Conservation (phyloP, 2,329 filamentous ascomycete species). For the Curvularia eragrostidis region DNA sequence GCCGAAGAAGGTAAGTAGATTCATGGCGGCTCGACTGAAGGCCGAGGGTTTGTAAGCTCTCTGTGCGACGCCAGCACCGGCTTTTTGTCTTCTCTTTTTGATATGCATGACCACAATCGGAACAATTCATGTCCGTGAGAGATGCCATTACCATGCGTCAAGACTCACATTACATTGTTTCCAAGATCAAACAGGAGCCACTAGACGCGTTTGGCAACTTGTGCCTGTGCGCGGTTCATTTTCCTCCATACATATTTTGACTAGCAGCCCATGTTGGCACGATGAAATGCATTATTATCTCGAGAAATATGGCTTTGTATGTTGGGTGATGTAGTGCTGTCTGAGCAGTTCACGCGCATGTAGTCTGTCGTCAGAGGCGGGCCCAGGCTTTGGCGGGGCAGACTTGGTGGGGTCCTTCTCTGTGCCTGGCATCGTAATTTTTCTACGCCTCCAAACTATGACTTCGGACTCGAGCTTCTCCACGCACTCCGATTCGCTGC, state of each 20-base stretch:
- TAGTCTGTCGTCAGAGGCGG: not conserved
- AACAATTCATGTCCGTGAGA: constrained; percentile 50
- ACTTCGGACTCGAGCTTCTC: constrained; percentile 16
- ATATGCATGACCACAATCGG: constrained; percentile 18
- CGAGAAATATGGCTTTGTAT: not conserved
- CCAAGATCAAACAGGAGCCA: constrained; percentile 43
- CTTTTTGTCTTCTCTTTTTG: not conserved
- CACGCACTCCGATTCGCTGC: constrained; percentile 15
- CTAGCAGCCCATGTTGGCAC: not conserved
- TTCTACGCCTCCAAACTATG: constrained; percentile 14
- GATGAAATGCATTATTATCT: not conserved
- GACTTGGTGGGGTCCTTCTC: constrained; percentile 8
- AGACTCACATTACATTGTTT: constrained; percentile 49
- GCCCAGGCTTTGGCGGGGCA: constrained; percentile 3
- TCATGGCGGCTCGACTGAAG: constrained; percentile 71
- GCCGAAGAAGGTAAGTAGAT: constrained; percentile 71
- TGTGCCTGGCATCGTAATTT: constrained; percentile 13
- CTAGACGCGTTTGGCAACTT: constrained; percentile 43
- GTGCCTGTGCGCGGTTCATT: constrained; percentile 41
- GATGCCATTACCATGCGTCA: constrained; percentile 46
- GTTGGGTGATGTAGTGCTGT: not conserved
- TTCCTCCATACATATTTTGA: constrained; percentile 32
- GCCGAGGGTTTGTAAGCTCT: constrained; percentile 38
- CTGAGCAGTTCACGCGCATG: not conserved
- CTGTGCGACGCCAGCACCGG: not conserved